Evolutionary conservation across 2,329 filamentous ascomycete genomes (phyloP), one percentile per base, ranked within the genome.

Genomic region (Hansfordia pulvinata): DNA sequence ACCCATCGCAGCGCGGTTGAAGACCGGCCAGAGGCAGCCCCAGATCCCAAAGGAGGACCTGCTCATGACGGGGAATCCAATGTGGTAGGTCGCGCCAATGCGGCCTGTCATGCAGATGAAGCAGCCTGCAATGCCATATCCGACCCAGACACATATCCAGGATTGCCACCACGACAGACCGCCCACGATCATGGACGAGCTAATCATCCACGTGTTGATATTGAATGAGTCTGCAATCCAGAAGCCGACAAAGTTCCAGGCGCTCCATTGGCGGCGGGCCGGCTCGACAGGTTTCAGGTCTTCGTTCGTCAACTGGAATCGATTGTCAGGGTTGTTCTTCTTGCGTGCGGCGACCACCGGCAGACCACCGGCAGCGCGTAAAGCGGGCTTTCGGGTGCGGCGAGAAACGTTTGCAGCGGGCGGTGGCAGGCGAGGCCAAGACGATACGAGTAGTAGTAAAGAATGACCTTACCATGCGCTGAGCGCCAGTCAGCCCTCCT

Each of bases 181-280:
- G 25, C 57, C 61, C 2, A 77, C 68, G 18, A 92, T 82, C 69
- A 84, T 85, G 19, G 79, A 75, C 2, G 79, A 83, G 0, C 81
- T 79, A 35, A 92, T 90, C 82, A 92, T 93, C 85, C 83, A 92
- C 2, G 83, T 90, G 52, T 88, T 90, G 47, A 90, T 83, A 50
- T 88, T 88, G 58, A 86, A 84, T 1, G 73, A 79, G 53, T 88
- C 81, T 17, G 80, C 77, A 42, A 90, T 68, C 82, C 82, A 88
- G 47, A 90, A 90, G 10, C 73, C 80, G 20, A 93, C 78, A 47
- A 85, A 93, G 52, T 93, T 93, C 72, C 79, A 84, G 17, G 78
- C 58, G 11, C 75, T 74, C 85, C 86, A 94, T 66, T 82, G 71
- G 29, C 86, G 73, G 31, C 83, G 71, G 36, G 70, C 72, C 10